These are phyloP conservation scores for Populus tomentosa DNA, from an alignment of 441 rosid species.

Conservation along the genomic window DNA sequence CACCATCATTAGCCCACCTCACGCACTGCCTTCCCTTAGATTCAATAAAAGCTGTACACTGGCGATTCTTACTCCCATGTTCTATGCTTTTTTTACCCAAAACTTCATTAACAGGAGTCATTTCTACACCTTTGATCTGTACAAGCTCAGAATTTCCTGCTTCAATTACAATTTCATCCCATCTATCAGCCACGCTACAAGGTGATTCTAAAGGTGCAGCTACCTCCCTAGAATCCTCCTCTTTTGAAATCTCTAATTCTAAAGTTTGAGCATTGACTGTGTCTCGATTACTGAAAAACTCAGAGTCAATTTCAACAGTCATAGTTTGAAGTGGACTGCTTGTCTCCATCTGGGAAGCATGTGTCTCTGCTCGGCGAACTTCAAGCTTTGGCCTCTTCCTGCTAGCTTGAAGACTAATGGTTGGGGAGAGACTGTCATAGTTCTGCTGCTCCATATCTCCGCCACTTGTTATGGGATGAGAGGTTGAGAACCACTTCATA, in stretches of 20 bases:
- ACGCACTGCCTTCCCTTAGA: slow-evolving; percentile 96
- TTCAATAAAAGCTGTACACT: slow-evolving; percentile 88
- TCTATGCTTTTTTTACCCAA: slow-evolving; percentile 43
- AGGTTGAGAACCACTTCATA: slow-evolving; percentile 73
- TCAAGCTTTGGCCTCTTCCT: slow-evolving; percentile 94
- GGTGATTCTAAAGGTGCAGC: slow-evolving; percentile 37
- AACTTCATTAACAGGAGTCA: slow-evolving; percentile 38
- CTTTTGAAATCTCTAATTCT: slow-evolving; percentile 32
- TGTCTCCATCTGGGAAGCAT: slow-evolving; percentile 50
- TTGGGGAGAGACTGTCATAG: slow-evolving; percentile 39
- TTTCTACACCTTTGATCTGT: slow-evolving; percentile 35
- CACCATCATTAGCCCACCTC: slow-evolving; percentile 98
- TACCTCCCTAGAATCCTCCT: slow-evolving; percentile 29
- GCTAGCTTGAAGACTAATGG: slow-evolving; percentile 47
- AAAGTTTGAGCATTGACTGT: slow-evolving; percentile 28
- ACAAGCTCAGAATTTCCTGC: slow-evolving; percentile 38
- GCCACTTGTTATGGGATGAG: slow-evolving; percentile 39
- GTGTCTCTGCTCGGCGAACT: slow-evolving; percentile 88
- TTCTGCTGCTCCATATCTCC: slow-evolving; percentile 41
- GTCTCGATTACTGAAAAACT: slow-evolving; percentile 48
- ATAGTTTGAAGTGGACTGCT: slow-evolving; percentile 37
- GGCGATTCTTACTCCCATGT: slow-evolving; percentile 62
- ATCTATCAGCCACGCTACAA: slow-evolving; percentile 48
- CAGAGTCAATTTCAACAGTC: slow-evolving; percentile 57
- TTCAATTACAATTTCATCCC: slow-evolving; percentile 78